These are phyloP conservation scores for Vicia sativa DNA, from an alignment of 306 rosid genomes.

Conservation along the genomic window DNA sequence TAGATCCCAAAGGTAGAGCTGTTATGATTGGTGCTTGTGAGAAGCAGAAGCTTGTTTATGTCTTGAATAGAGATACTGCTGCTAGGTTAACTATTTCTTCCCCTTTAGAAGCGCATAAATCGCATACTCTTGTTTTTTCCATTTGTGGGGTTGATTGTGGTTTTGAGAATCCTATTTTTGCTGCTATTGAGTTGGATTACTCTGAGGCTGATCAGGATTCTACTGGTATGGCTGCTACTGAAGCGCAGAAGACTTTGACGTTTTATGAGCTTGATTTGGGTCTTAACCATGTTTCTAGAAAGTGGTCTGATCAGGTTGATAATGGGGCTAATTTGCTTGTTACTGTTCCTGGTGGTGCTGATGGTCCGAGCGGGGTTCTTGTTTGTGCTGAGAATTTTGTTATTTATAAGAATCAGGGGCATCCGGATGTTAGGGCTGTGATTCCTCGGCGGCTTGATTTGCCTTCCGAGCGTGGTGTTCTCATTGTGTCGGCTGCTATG, in stretches of 20 bases:
- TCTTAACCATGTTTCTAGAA: conserved; percentile 90
- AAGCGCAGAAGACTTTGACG: conserved; percentile 80
- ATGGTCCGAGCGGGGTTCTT: conserved; percentile 96
- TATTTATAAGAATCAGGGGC: conserved; percentile 94
- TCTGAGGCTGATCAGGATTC: conserved; percentile 87
- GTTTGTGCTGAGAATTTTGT: conserved; percentile 97
- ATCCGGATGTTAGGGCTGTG: conserved; percentile 84
- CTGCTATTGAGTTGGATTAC: conserved; percentile 92
- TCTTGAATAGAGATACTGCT: conserved; percentile 85
- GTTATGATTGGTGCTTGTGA: conserved; percentile 96
- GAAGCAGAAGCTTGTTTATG: conserved; percentile 93
- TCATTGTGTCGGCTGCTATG: conserved; percentile 89
- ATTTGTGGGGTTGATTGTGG: conserved; percentile 97
- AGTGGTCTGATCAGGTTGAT: conserved; percentile 96
- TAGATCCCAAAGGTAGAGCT: conserved; percentile 96
- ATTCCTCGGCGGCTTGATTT: conserved; percentile 85
- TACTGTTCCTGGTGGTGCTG: conserved; percentile 96
- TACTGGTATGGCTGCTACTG: conserved; percentile 76
- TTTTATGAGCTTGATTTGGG: conserved; percentile 96
- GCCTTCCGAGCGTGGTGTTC: conserved; percentile 89
- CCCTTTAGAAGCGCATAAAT: conserved; percentile 90
- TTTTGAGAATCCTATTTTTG: conserved; percentile 92
- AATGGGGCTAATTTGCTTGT: conserved; percentile 91
- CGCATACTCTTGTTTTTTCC: conserved; percentile 83
- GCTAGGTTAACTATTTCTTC: conserved; percentile 95